These are phyloP conservation scores for Luvunga scandens DNA, from an alignment of 345 rosid genomes.

Conservation along the genomic window DNA sequence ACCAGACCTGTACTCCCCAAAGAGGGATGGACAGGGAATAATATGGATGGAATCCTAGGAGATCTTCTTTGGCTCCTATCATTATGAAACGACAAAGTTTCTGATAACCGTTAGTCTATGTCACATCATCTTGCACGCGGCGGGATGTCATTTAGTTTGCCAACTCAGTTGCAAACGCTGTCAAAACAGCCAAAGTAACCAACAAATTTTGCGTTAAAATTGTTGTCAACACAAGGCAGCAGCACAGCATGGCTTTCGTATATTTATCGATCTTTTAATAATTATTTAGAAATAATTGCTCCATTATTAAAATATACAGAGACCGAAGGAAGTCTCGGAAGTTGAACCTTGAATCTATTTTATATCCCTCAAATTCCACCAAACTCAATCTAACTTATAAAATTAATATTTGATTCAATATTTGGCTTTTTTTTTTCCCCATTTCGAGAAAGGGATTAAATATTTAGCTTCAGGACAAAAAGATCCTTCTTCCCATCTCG, in stretches of 20 bases:
- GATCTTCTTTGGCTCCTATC: constrained; percentile 5
- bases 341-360: not conserved
- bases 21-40: not conserved
- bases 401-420: no score
- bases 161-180: not conserved
- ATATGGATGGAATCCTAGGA: constrained; percentile 1
- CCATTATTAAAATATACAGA: not conserved
- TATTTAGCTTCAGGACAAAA: not conserved
- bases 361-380: no score
- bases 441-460: no score
- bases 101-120: not conserved
- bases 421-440: no score
- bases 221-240: no score
- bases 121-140: constrained; percentile 7
- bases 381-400: no score
- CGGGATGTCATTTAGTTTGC: not conserved
- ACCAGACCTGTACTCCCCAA: not conserved
- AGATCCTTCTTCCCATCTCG: not conserved
- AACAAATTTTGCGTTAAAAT: no score
- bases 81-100: not conserved
- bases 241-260: not conserved
- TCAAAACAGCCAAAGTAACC: not conserved
- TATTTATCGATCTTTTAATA: no score
- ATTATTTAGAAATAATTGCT: not conserved
- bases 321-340: not conserved